Evolutionary conservation across 176 grass and related monocot species (phyloP), one percentile per base, ranked within the genome.

Genomic region (Triticum monococcum): DNA sequence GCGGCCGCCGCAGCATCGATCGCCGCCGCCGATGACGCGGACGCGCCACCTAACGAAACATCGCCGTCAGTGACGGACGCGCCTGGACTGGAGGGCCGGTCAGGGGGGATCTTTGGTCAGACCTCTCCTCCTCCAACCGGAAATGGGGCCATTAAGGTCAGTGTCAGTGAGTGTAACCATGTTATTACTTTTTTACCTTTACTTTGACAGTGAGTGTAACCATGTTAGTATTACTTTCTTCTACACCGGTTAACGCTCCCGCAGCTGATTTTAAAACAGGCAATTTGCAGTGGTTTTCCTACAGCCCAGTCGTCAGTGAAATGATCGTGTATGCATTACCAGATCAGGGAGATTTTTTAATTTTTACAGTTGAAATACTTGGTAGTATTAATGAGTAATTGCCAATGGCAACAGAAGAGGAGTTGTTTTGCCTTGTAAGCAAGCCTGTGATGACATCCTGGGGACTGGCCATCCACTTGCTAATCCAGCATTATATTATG

Each of bases 381-480:
- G 26, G 38, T 59, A 0, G 54, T 59, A 59, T 9, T 59, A 72
- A 25, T 12, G 73, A 45, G 22, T 54, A 7, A 9, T 83, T 74
- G 45, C 14, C 57, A 60, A 60, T 28, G 40, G 75, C 81, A 52
- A 63, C 81, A 64, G 23, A 88, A 64, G 89, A 69, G 22, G 23
- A 66, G 45, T 32, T 26, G 64, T 50, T 83, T 81, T 77, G 61
- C 83, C 54, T 59, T 59, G 54, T 8, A 59, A 3, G 54, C 16
- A 54, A 54, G 9, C 61, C 69, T 69, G 75, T 81, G 70, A 77
- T 85, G 70, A 76, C 20, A 31, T 41, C 69, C 48, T 65, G 69
- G 48, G 1, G 64, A 45, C 81, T 91, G 86, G 82, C 86, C 82
- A 71, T 78, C 86, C 86, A 87, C 84, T 90, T 79, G 56, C 79